Percentiles rank a stretch among this genome's conserved stretches.
Evolutionary conservation across 371 early-diverging fungal species (phyloP).

Genomic region (Thermomucor indicae-seudaticae): DNA sequence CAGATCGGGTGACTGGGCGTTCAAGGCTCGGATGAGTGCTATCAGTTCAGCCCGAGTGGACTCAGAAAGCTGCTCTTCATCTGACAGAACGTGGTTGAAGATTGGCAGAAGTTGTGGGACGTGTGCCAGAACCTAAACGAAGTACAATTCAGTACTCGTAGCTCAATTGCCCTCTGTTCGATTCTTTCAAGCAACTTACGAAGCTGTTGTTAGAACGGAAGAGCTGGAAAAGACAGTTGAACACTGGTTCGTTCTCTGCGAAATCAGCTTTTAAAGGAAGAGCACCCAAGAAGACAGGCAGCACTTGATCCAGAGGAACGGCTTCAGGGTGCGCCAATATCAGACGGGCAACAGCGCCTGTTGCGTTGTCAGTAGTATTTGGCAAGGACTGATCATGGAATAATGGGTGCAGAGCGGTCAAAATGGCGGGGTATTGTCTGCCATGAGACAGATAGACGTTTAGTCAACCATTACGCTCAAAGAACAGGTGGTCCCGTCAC

Average conservation of each 20-base stretch:
- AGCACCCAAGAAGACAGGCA: slow-evolving; percentile 64
- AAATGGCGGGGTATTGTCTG: slow-evolving; percentile 66
- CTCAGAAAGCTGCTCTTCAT: slow-evolving; percentile 53
- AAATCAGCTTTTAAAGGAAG: slow-evolving; percentile 80
- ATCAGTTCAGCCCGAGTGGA: slow-evolving; percentile 49
- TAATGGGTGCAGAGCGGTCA: slow-evolving; percentile 71
- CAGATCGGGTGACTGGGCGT: slow-evolving; percentile 39
- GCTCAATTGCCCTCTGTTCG: no score
- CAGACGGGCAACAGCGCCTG: slow-evolving; percentile 83
- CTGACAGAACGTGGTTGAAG: slow-evolving; percentile 41
- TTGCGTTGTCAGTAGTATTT: slow-evolving; percentile 85
- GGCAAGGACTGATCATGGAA: slow-evolving; percentile 59
- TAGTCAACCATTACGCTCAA: neutral
- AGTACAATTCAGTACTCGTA: neutral
- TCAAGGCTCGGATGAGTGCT: slow-evolving; percentile 51
- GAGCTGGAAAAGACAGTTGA: slow-evolving; percentile 61
- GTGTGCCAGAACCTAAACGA: slow-evolving; percentile 23
- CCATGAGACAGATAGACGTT: neutral
- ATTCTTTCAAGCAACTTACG: no score
- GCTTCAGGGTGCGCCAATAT: slow-evolving; percentile 66
- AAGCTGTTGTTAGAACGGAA: slow-evolving; percentile 56
- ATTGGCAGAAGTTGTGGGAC: slow-evolving; percentile 40
- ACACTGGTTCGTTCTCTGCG: slow-evolving; percentile 80
- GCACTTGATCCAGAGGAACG: slow-evolving; percentile 68
- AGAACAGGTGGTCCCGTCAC: neutral